phyloP scores from a whole-genome alignment of 805 yeast species.

The Jamesozyma rosinii region DNA sequence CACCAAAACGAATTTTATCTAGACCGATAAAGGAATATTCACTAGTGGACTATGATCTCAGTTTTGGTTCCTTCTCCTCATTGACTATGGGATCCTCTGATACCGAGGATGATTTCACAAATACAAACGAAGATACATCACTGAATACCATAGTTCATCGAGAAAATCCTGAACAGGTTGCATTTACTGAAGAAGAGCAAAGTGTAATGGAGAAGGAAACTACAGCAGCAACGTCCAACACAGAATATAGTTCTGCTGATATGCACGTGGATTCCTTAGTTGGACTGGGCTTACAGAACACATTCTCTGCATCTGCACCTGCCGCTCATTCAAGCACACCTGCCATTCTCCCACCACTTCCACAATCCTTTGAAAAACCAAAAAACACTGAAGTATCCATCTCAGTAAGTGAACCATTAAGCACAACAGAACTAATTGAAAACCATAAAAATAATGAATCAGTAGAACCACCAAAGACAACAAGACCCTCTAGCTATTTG shows the following conservation, averaged over 20 bases:
- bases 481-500: slow-evolving; percentile 18
- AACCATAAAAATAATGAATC: not conserved
- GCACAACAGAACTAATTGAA: not conserved
- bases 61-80: not conserved
- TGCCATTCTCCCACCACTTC: not conserved
- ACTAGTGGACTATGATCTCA: slow-evolving; percentile 4
- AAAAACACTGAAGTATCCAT: not conserved
- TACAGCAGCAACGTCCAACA: not conserved
- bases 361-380: not conserved
- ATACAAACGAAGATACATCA: not conserved
- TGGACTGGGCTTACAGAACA: not conserved
- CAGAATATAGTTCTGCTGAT: not conserved
- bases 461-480: not conserved
- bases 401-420: not conserved
- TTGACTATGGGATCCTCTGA: slow-evolving; percentile 11
- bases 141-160: not conserved
- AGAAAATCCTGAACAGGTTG: not conserved
- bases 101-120: slow-evolving; percentile 3
- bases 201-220: not conserved
- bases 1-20: too few species aligned
- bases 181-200: not conserved
- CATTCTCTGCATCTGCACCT: not conserved
- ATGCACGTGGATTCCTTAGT: not conserved
- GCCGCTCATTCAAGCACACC: not conserved
- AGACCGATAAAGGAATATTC: slow-evolving; percentile 1